Evolutionary conservation across 2,329 filamentous ascomycete genomes (phyloP).

Genomic region (Phoma herbarum): DNA sequence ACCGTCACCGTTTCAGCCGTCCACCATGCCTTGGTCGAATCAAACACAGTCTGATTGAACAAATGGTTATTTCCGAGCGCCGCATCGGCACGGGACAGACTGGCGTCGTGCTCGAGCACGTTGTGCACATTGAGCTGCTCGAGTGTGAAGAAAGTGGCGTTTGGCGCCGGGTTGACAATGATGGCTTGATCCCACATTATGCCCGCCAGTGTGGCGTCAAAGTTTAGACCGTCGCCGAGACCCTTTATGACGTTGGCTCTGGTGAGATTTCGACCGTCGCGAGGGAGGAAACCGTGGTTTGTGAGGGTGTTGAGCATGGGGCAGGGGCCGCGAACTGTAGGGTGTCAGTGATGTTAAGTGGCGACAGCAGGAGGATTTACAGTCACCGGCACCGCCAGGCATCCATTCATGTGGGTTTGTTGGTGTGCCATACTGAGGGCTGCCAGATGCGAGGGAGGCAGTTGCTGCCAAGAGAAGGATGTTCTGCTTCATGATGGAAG

Average conservation of each 20-base stretch:
- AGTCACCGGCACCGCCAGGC: slow-evolving; percentile 26
- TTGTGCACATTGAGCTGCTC: slow-evolving; percentile 59
- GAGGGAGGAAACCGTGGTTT: slow-evolving; percentile 48
- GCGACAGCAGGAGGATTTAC: slow-evolving; percentile 7
- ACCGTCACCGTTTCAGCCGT: slow-evolving; percentile 50
- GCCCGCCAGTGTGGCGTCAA: slow-evolving; percentile 51
- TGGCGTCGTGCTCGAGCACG: slow-evolving; percentile 61
- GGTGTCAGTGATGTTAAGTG: not conserved
- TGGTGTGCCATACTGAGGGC: slow-evolving; percentile 12
- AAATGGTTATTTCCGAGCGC: slow-evolving; percentile 61
- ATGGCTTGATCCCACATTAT: slow-evolving; percentile 58
- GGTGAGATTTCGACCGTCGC: slow-evolving; percentile 47
- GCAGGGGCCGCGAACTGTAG: slow-evolving; percentile 41
- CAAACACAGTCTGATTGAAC: slow-evolving; percentile 64
- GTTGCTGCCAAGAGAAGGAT: slow-evolving; percentile 15
- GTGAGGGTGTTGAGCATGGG: slow-evolving; percentile 49
- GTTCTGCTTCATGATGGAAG: slow-evolving; percentile 16
- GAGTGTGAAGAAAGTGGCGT: slow-evolving; percentile 42
- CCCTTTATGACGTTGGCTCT: slow-evolving; percentile 50
- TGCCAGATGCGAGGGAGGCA: slow-evolving; percentile 18
- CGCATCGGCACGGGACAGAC: slow-evolving; percentile 59
- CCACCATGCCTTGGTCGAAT: slow-evolving; percentile 58
- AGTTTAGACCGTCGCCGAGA: slow-evolving; percentile 55
- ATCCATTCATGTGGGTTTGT: slow-evolving; percentile 31
- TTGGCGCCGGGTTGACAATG: slow-evolving; percentile 39